phyloP scores from a whole-genome alignment of 345 rosid species.

The Populus davidiana region DNA sequence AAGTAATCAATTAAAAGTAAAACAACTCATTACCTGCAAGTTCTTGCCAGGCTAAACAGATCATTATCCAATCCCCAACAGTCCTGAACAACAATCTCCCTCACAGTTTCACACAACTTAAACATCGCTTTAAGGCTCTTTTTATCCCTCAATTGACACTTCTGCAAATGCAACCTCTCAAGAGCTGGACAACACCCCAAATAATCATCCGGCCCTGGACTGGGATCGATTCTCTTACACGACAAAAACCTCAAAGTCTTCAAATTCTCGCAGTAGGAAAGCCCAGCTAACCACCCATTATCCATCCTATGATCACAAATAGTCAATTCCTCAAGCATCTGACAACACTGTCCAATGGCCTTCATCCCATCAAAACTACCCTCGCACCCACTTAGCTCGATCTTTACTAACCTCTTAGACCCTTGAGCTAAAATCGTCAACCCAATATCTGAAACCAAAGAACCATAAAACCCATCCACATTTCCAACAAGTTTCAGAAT shows the following conservation, averaged over 20 bases:
- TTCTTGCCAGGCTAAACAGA: conserved; percentile 52
- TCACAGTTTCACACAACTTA: conserved; percentile 60
- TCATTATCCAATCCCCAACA: conserved; percentile 92
- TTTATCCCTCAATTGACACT: conserved; percentile 73
- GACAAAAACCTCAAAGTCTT: conserved; percentile 77
- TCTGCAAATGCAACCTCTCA: conserved; percentile 73
- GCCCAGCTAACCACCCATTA: conserved; percentile 82
- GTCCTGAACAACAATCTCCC: conserved; percentile 68
- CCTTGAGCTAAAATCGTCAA: conserved; percentile 89
- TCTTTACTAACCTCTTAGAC: conserved; percentile 83
- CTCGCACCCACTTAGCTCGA: conserved; percentile 80
- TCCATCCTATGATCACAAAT: conserved; percentile 89
- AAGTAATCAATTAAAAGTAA: conserved; percentile 3
- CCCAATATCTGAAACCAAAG: conserved; percentile 81
- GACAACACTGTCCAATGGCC: conserved; percentile 91
- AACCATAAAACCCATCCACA: conserved; percentile 60
- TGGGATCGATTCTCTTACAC: conserved; percentile 66
- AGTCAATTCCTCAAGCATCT: conserved; percentile 86
- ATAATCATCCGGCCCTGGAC: conserved; percentile 65
- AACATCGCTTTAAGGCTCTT: conserved; percentile 60
- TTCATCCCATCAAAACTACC: conserved; percentile 95
- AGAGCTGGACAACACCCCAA: conserved; percentile 72
- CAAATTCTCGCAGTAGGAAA: conserved; percentile 77
- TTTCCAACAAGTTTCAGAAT: conserved; percentile 72
- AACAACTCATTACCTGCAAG: conserved; percentile 55